Evolutionary conservation across 495 filamentous ascomycete genomes (phyloP).

Genomic region (Pseudomonodictys pantanalensis): DNA sequence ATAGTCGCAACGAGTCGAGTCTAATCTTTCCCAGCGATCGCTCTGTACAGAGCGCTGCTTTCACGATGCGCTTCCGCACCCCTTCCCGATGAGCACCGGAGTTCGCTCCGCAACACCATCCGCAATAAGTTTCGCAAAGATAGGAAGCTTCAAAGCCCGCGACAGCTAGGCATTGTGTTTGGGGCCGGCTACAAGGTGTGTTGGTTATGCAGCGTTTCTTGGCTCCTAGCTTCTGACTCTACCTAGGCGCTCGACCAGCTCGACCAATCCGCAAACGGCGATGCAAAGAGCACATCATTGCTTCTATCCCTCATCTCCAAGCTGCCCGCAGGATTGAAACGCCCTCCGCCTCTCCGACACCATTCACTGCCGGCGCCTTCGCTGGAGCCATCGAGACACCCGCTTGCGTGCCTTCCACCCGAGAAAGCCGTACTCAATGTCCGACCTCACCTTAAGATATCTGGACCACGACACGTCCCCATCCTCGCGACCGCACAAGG

Average conservation of each 20-base stretch:
- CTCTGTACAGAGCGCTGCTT: conserved; percentile 71
- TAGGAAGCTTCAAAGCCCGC: conserved; percentile 45
- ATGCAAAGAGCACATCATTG: conserved; percentile 22
- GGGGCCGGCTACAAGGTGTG: conserved; percentile 64
- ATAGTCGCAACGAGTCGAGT: background rate
- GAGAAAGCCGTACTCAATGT: conserved; percentile 38
- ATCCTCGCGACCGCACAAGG: conserved; percentile 55
- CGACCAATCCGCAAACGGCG: conserved; percentile 34
- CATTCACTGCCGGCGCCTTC: background rate
- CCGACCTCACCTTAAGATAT: conserved; percentile 47
- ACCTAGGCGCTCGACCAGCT: conserved; percentile 41
- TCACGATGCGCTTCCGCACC: conserved; percentile 55
- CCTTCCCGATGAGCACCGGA: conserved; percentile 43
- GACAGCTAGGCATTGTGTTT: conserved; percentile 38
- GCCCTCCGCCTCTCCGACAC: background rate
- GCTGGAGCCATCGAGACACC: background rate
- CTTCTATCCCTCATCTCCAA: conserved; percentile 25
- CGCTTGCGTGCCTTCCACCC: conserved; percentile 38
- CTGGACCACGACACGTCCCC: conserved; percentile 60
- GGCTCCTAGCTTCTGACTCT: conserved; percentile 30
- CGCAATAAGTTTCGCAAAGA: conserved; percentile 60
- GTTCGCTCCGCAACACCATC: conserved; percentile 47
- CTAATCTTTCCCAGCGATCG: conserved; percentile 55
- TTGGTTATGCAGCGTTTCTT: background rate
- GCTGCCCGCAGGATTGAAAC: conserved; percentile 25